phyloP scores from a whole-genome alignment of 768 basidiomycete species.

The Clitopilus hobsonii region DNA sequence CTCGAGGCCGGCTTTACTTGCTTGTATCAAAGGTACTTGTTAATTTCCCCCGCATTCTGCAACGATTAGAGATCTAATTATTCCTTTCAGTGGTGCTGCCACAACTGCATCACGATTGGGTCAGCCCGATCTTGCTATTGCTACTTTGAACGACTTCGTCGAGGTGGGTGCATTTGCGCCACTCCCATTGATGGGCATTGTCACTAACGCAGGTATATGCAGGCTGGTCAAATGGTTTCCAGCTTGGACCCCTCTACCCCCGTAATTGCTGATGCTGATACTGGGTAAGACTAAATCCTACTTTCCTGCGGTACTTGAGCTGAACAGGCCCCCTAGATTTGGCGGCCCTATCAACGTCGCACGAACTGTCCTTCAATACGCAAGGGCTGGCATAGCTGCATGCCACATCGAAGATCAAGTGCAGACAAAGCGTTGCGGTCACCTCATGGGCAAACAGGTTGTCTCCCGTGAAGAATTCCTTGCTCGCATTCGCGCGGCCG shows the following conservation, averaged over 20 bases:
- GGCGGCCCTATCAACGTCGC: conserved; percentile 74
- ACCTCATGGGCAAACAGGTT: conserved; percentile 77
- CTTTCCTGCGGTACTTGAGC: neutral
- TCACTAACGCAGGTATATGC: conserved; percentile 3
- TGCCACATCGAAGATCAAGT: conserved; percentile 83
- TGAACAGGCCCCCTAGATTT: conserved; percentile 29
- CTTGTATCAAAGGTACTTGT: conserved; percentile 62
- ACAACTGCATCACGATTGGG: conserved; percentile 78
- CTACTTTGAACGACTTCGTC: conserved; percentile 74
- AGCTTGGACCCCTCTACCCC: conserved; percentile 59
- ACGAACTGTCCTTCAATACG: conserved; percentile 71
- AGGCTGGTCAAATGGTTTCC: conserved; percentile 70
- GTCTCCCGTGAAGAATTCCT: conserved; percentile 75
- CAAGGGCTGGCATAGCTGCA: conserved; percentile 63
- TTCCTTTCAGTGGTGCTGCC: conserved; percentile 54
- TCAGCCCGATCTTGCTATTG: conserved; percentile 75
- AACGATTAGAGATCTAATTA: neutral
- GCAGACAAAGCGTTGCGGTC: conserved; percentile 78
- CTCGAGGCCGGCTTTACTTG: conserved; percentile 77
- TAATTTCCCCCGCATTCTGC: neutral
- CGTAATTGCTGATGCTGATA: conserved; percentile 79
- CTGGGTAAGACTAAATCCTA: conserved; percentile 41
- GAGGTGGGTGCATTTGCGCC: conserved; percentile 29
- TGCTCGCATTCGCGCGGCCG: conserved; percentile 72
- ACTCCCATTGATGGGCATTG: no score